Conservation (phyloP, 1,284 basidiomycete species). For the Apiotrichum porosum region DNA sequence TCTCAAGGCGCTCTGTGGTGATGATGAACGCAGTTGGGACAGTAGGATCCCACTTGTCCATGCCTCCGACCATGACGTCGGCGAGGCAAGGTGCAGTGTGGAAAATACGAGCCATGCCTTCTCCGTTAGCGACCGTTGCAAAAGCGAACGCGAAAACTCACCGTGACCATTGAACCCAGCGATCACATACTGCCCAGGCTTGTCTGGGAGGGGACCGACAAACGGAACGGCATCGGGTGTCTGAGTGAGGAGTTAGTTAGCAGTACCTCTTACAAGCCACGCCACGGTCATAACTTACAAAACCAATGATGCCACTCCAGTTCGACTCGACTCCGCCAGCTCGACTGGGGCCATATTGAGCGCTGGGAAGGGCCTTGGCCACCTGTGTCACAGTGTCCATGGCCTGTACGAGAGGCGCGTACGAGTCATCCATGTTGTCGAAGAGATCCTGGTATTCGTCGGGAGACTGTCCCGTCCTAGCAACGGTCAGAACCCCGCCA, state of each 20-base stretch:
- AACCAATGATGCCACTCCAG: conserved; percentile 30
- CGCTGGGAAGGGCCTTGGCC: neutral
- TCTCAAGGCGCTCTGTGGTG: conserved; percentile 21
- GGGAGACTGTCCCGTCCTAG: conserved; percentile 8
- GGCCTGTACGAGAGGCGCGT: neutral
- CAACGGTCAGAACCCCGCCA: conserved; percentile 12
- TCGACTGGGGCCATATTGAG: neutral
- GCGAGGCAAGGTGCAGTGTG: conserved; percentile 27
- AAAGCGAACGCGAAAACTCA: neutral
- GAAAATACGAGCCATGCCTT: conserved; percentile 29
- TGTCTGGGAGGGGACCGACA: conserved; percentile 29
- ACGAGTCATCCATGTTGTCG: conserved; percentile 10
- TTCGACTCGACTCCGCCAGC: conserved; percentile 11
- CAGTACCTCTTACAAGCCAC: too few species aligned
- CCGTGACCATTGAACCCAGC: conserved; percentile 35
- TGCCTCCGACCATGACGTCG: conserved; percentile 23
- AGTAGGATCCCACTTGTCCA: conserved; percentile 18
- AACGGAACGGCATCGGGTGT: conserved; percentile 29
- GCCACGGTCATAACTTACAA: neutral
- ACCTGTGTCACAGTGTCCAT: neutral
- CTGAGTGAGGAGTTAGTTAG: too few species aligned
- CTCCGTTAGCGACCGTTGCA: too few species aligned
- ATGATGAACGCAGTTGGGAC: conserved; percentile 25
- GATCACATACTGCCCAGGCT: conserved; percentile 29
- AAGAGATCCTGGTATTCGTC: neutral